A percentile compares a stretch with the other conserved stretches of the same genome.
Conservation (phyloP, 2,329 filamentous ascomycete genomes). For the Microsporum canis region DNA sequence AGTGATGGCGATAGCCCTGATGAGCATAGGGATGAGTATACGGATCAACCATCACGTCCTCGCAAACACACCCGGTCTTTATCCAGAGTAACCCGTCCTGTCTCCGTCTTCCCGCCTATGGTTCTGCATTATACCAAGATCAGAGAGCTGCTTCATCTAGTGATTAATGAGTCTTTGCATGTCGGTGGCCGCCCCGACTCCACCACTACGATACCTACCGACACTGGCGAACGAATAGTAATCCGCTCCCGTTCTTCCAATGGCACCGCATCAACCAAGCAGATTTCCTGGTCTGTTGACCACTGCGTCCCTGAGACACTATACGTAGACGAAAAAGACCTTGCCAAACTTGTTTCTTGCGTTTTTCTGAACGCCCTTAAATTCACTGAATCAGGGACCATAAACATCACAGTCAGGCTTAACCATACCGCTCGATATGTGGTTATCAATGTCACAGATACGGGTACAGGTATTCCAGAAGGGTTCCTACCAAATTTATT, state of each 20-base stretch:
- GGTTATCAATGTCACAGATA: conserved; percentile 52
- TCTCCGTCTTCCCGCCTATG: conserved; percentile 24
- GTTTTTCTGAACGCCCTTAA: conserved; percentile 58
- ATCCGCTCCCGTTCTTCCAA: conserved; percentile 35
- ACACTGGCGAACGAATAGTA: conserved; percentile 37
- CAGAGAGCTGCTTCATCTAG: conserved; percentile 35
- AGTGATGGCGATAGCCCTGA: conserved; percentile 77
- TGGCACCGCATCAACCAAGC: conserved; percentile 32
- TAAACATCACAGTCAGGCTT: conserved; percentile 45
- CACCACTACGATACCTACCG: conserved; percentile 33
- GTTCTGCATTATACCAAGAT: conserved; percentile 35
- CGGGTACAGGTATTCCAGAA: conserved; percentile 56
- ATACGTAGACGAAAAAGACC: conserved; percentile 49
- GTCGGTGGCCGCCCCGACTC: conserved; percentile 40
- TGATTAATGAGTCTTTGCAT: conserved; percentile 39
- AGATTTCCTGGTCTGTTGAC: conserved; percentile 40
- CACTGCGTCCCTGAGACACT: conserved; percentile 36
- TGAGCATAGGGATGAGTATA: conserved; percentile 48
- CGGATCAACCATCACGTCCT: not conserved
- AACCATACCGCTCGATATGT: conserved; percentile 44
- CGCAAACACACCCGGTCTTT: conserved; percentile 23
- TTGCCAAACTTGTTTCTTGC: conserved; percentile 53
- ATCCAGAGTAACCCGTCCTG: conserved; percentile 22
- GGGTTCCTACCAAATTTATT: conserved; percentile 57
- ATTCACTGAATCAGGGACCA: conserved; percentile 55